phyloP scores from a whole-genome alignment of 495 filamentous ascomycete species.

The Penicillium salamii region DNA sequence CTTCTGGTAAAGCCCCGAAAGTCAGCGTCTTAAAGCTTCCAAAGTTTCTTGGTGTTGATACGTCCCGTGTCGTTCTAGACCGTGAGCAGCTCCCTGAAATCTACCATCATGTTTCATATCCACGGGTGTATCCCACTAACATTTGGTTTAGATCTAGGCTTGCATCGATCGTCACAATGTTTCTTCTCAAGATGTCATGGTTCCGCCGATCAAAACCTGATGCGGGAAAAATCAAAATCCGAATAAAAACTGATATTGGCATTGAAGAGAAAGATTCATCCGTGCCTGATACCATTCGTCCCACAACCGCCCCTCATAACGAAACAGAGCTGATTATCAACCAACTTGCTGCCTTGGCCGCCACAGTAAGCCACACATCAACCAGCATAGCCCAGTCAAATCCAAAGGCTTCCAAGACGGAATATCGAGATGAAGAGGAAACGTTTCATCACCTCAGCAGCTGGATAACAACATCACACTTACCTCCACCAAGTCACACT shows the following conservation, averaged over 20 bases:
- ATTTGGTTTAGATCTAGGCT: not conserved
- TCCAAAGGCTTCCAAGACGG: too few relatives aligned
- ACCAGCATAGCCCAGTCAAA: not conserved
- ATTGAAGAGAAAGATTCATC: not conserved
- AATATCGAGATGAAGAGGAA: too few relatives aligned
- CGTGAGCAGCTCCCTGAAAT: not conserved
- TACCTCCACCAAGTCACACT: not conserved
- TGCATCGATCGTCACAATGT: conserved; percentile 6
- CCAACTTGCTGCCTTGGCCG: conserved; percentile 15
- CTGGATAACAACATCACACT: conserved; percentile 24
- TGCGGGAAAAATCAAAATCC: not conserved
- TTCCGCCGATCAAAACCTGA: conserved; percentile 3
- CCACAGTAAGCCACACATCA: conserved; percentile 10
- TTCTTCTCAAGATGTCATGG: conserved; percentile 4
- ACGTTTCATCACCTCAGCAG: conserved; percentile 25
- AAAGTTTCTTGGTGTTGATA: too few relatives aligned
- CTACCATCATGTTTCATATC: not conserved
- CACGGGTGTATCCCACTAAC: not conserved
- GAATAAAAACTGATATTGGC: not conserved
- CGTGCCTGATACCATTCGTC: not conserved
- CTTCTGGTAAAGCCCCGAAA: too few relatives aligned
- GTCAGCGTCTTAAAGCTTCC: too few relatives aligned
- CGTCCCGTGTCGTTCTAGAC: too few relatives aligned
- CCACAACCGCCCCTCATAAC: not conserved
- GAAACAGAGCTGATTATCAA: conserved; percentile 17